Evolutionary conservation across 148 eudicot species (phyloP).

Genomic region (Cornus controversa): DNA sequence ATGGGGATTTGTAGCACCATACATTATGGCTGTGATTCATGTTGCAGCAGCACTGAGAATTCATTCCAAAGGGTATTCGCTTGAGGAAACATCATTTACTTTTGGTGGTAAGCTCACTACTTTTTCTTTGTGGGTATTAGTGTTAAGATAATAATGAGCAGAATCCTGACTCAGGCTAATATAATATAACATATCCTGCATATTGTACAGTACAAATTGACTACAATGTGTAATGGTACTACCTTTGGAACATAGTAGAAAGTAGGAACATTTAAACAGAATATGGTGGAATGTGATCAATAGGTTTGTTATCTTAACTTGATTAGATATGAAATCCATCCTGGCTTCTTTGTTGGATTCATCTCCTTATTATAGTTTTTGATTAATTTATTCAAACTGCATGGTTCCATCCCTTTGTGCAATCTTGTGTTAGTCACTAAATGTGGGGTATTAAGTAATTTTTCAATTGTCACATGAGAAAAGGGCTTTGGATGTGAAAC

Average conservation of each 20-base stretch:
- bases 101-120: conserved; percentile 57
- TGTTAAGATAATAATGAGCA: neutral
- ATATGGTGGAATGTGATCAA: neutral
- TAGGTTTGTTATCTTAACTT: conserved; percentile 9
- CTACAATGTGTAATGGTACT: neutral
- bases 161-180: neutral
- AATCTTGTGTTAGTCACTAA: neutral
- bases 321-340: neutral
- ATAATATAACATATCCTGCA: neutral
- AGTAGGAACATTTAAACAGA: neutral
- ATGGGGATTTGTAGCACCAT: conserved; percentile 98
- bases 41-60: conserved; percentile 63
- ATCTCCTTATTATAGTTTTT: neutral
- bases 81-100: conserved; percentile 38
- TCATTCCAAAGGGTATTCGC: conserved; percentile 41
- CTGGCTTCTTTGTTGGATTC: neutral
- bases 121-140: conserved; percentile 14
- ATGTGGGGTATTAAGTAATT: neutral
- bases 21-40: conserved; percentile 79
- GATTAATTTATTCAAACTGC: neutral
- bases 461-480: neutral
- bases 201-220: neutral
- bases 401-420: neutral
- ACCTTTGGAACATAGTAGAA: neutral
- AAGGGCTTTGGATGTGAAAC: neutral